Evolutionary conservation across 768 basidiomycete genomes (phyloP).

Genomic region (Lyophyllum shimeji): DNA sequence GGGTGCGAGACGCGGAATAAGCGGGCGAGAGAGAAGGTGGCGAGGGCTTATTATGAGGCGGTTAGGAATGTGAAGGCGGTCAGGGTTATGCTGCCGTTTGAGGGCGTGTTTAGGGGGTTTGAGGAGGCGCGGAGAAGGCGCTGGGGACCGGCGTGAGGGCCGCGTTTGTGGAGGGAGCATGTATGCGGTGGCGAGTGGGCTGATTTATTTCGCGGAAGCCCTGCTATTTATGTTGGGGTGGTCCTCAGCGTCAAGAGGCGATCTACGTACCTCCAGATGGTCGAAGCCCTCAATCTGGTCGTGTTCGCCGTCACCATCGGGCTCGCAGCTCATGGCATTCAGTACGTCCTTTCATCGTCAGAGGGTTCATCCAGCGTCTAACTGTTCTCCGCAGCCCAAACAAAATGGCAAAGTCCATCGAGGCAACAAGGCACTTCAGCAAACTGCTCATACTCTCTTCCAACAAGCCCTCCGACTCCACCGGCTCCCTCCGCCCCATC

Average conservation of each 20-base stretch:
- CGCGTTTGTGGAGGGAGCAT: constrained; percentile 92
- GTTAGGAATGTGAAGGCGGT: constrained; percentile 86
- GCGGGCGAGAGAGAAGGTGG: constrained; percentile 80
- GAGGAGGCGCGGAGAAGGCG: constrained; percentile 59
- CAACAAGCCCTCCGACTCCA: constrained; percentile 68
- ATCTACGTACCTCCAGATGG: constrained; percentile 87
- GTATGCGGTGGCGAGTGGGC: constrained; percentile 73
- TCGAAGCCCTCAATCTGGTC: constrained; percentile 87
- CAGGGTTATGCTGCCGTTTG: constrained; percentile 85
- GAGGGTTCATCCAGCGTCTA: no score
- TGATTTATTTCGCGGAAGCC: constrained; percentile 90
- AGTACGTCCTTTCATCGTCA: constrained; percentile 54
- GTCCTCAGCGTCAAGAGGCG: constrained; percentile 78
- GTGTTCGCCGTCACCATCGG: constrained; percentile 93
- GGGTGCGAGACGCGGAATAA: constrained; percentile 80
- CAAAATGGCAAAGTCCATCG: constrained; percentile 83
- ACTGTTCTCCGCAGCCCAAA: constrained; percentile 53
- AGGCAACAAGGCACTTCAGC: constrained; percentile 81
- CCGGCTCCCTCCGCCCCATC: constrained; percentile 63
- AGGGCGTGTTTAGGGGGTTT: constrained; percentile 69
- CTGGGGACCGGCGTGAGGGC: constrained; percentile 67
- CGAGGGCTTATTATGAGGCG: constrained; percentile 81
- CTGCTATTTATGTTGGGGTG: constrained; percentile 90
- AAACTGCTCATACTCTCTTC: constrained; percentile 60
- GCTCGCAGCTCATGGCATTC: constrained; percentile 89